These are phyloP conservation scores for Nemophila menziesii DNA, from an alignment of 257 asterid species.

Conservation along the genomic window DNA sequence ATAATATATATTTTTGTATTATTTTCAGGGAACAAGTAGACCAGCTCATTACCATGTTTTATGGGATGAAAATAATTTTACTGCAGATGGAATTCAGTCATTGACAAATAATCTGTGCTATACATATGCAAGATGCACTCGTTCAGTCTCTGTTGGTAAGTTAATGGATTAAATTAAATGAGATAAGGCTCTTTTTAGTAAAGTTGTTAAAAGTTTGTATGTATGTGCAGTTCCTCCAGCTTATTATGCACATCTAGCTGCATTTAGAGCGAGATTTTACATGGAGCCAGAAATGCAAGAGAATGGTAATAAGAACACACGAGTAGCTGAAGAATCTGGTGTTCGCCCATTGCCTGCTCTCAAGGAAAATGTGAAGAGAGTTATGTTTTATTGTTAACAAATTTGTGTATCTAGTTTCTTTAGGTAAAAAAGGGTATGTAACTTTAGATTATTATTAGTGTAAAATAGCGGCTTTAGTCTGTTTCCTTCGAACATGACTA, in stretches of 20 bases:
- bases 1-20: no score
- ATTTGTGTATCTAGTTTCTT: background rate
- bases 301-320: constrained; percentile 27
- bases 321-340: constrained; percentile 44
- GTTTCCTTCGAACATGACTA: constrained; percentile 9
- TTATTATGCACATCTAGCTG: constrained; percentile 92
- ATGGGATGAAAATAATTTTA: constrained; percentile 96
- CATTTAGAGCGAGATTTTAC: constrained; percentile 91
- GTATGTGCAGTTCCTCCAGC: constrained; percentile 79
- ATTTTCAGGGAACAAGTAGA: constrained; percentile 74
- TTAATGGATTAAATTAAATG: background rate
- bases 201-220: background rate
- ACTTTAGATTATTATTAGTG: constrained; percentile 10
- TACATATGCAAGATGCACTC: constrained; percentile 93
- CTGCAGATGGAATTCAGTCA: constrained; percentile 91
- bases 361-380: constrained; percentile 90
- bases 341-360: constrained; percentile 85
- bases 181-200: background rate
- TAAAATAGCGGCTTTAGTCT: constrained; percentile 19
- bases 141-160: constrained; percentile 95
- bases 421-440: background rate
- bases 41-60: constrained; percentile 99
- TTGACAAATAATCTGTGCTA: constrained; percentile 93
- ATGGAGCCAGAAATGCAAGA: constrained; percentile 77
- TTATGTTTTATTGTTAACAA: constrained; percentile 79